Evolutionary conservation across 495 filamentous ascomycete genomes (phyloP).

Genomic region (Penicillium taxi): DNA sequence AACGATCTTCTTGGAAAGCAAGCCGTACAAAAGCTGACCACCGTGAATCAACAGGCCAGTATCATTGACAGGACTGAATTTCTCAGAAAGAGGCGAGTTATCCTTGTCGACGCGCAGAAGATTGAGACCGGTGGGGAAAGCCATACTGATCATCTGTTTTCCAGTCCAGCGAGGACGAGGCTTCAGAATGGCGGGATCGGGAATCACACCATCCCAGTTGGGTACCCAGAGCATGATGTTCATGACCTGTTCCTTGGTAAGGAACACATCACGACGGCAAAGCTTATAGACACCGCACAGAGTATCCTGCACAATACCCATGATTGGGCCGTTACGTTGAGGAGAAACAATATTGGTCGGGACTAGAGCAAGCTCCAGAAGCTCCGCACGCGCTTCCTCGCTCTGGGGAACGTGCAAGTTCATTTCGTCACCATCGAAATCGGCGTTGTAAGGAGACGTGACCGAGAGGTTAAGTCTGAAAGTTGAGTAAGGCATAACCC

Average conservation of each 20-base stretch:
- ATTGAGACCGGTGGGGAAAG: conserved; percentile 81
- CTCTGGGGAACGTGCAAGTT: conserved; percentile 98
- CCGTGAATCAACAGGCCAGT: conserved; percentile 74
- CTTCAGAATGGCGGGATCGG: conserved; percentile 82
- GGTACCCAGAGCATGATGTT: conserved; percentile 95
- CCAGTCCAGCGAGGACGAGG: conserved; percentile 95
- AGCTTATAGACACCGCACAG: conserved; percentile 96
- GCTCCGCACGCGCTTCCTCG: conserved; percentile 90
- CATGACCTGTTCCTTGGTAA: conserved; percentile 86
- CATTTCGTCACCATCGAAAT: conserved; percentile 99
- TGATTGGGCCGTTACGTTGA: conserved; percentile 91
- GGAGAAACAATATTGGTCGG: conserved; percentile 96
- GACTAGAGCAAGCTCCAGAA: conserved; percentile 89
- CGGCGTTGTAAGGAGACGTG: conserved; percentile 96
- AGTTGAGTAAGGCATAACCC: conserved; percentile 97
- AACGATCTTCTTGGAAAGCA: conserved; percentile 88
- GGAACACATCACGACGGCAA: conserved; percentile 83
- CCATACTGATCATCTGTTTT: conserved; percentile 93
- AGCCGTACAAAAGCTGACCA: conserved; percentile 83
- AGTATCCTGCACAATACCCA: conserved; percentile 99
- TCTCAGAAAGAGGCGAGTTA: conserved; percentile 43
- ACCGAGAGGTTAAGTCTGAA: conserved; percentile 96
- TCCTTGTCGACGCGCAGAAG: conserved; percentile 55
- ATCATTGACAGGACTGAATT: conserved; percentile 61
- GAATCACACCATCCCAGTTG: conserved; percentile 92